These are phyloP conservation scores for Apiotrichum akiyoshidainum DNA, from an alignment of 1,284 basidiomycete genomes.

Conservation along the genomic window DNA sequence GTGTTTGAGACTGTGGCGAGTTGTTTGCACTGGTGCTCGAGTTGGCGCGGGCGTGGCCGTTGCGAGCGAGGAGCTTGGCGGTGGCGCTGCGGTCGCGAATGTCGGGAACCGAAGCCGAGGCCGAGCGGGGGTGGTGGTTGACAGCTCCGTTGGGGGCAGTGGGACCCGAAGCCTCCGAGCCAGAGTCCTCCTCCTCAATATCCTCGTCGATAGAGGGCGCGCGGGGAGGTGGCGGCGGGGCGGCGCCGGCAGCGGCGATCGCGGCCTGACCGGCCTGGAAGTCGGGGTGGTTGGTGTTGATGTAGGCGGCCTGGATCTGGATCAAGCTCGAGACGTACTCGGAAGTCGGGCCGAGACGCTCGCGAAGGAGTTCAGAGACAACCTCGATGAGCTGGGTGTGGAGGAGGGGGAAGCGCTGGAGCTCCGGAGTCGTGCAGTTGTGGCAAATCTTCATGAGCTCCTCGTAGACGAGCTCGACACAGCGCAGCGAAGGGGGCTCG, in stretches of 20 bases:
- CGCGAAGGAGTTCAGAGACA: constrained; percentile 92
- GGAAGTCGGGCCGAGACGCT: constrained; percentile 91
- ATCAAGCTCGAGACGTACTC: constrained; percentile 96
- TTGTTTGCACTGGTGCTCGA: constrained; percentile 17
- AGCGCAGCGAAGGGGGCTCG: constrained; percentile 87
- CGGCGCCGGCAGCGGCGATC: constrained; percentile 47
- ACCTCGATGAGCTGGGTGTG: constrained; percentile 94
- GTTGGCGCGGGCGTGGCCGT: constrained; percentile 19
- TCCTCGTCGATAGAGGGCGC: constrained; percentile 32
- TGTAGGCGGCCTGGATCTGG: constrained; percentile 96
- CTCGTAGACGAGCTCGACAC: constrained; percentile 97
- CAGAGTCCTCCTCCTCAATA: constrained; percentile 37
- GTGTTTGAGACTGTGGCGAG: constrained; percentile 19
- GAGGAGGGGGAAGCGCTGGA: constrained; percentile 92
- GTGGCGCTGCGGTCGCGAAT: constrained; percentile 48
- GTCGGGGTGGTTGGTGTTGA: constrained; percentile 70
- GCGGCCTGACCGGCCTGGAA: constrained; percentile 51
- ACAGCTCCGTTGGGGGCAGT: constrained; percentile 57
- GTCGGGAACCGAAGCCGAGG: constrained; percentile 76
- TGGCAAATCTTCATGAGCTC: constrained; percentile 99
- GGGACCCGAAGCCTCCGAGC: constrained; percentile 45
- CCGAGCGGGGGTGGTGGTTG: constrained; percentile 64
- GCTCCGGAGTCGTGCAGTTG: constrained; percentile 88
- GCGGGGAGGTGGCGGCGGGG: constrained; percentile 17
- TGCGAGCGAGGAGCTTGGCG: constrained; percentile 24